Evolutionary conservation across 805 yeast genomes (phyloP).

Genomic region (Kazachstania martiniae): DNA sequence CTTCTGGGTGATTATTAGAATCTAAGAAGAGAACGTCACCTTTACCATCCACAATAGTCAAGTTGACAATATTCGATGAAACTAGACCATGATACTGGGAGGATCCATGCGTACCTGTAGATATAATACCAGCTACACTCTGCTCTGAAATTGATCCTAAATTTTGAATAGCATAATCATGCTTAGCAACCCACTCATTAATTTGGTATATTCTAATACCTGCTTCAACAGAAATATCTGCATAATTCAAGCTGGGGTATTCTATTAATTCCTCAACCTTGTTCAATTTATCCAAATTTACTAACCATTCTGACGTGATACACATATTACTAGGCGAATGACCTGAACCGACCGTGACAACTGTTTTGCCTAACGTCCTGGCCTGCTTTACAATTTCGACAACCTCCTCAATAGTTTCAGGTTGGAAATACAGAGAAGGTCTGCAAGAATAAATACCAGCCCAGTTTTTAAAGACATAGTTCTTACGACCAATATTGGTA

Average conservation of each 20-base stretch:
- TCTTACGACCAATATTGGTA: constrained; percentile 10
- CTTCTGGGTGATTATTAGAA: constrained; percentile 45
- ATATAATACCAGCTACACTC: constrained; percentile 87
- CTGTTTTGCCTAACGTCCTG: constrained; percentile 42
- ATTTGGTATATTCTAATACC: constrained; percentile 73
- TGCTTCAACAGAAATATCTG: constrained; percentile 91
- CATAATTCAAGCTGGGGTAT: constrained; percentile 50
- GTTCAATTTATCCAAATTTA: constrained; percentile 71
- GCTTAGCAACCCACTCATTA: constrained; percentile 50
- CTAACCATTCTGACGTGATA: constrained; percentile 78
- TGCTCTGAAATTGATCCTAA: constrained; percentile 92
- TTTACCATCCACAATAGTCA: constrained; percentile 62
- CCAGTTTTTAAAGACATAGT: constrained; percentile 47
- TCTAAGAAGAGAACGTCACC: constrained; percentile 52
- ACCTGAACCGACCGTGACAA: constrained; percentile 84
- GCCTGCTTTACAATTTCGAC: constrained; percentile 59
- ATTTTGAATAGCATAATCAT: constrained; percentile 75
- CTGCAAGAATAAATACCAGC: constrained; percentile 76
- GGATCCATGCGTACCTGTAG: constrained; percentile 96
- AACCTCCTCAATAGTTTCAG: constrained; percentile 58
- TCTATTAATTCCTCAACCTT: constrained; percentile 39
- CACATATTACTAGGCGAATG: constrained; percentile 92
- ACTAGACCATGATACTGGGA: constrained; percentile 87
- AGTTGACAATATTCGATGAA: constrained; percentile 73
- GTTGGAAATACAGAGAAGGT: constrained; percentile 76